Percentiles rank a stretch among this genome's conserved stretches.
phyloP scores from a whole-genome alignment of 2,329 filamentous ascomycete genomes.

The Pseudocercospora vitis region DNA sequence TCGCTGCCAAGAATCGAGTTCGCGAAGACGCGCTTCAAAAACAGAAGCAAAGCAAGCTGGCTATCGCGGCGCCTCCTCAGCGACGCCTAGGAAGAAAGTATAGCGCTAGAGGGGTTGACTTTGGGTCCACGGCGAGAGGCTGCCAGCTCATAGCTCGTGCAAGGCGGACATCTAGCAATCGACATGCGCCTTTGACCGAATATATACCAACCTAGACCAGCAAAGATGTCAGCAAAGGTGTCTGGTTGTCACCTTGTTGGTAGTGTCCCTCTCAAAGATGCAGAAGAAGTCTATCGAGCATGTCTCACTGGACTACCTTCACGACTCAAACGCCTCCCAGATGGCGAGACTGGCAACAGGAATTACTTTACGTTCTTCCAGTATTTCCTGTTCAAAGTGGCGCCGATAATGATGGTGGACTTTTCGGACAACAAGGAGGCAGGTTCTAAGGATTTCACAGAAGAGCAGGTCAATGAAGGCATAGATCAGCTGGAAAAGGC shows the following conservation, averaged over 20 bases:
- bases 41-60: too few species aligned
- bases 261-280: conserved; percentile 38
- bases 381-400: conserved; percentile 14
- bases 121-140: not conserved
- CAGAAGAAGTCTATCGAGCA: conserved; percentile 36
- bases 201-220: not conserved
- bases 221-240: conserved; percentile 13
- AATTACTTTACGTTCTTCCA: conserved; percentile 41
- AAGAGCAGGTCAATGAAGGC: conserved; percentile 22
- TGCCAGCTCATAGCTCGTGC: not conserved
- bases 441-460: conserved; percentile 16
- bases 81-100: too few species aligned
- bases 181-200: not conserved
- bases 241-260: conserved; percentile 39
- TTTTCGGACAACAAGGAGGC: conserved; percentile 14
- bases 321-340: conserved; percentile 42
- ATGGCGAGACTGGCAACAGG: conserved; percentile 44
- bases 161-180: too few species aligned
- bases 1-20: too few species aligned
- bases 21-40: too few species aligned
- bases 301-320: conserved; percentile 32
- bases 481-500: conserved; percentile 20
- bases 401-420: conserved; percentile 13
- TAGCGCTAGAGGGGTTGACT: too few species aligned
- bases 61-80: too few species aligned